phyloP scores from a whole-genome alignment of 2,329 filamentous ascomycete species.

The Nannizzia gypsea region DNA sequence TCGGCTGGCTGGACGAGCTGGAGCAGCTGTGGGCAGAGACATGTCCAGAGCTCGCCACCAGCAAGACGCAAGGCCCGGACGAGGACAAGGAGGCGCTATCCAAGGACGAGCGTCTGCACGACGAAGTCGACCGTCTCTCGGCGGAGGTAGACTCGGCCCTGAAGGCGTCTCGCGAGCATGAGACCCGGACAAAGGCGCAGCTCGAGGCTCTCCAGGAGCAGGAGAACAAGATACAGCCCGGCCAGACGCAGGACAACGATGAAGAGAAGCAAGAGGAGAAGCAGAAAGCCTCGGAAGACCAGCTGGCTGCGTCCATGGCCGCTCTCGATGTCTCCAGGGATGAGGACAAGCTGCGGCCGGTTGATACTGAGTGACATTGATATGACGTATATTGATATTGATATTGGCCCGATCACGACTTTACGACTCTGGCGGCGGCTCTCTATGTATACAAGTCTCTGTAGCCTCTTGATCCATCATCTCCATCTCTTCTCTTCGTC shows the following conservation, averaged over 20 bases:
- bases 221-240: not conserved
- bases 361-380: not conserved
- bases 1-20: conserved; percentile 79
- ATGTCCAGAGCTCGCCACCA: conserved; percentile 42
- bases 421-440: not conserved
- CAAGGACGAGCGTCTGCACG: conserved; percentile 45
- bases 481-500: not conserved
- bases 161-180: conserved; percentile 36
- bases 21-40: conserved; percentile 61
- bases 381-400: not conserved
- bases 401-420: not conserved
- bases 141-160: conserved; percentile 47
- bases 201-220: conserved; percentile 15
- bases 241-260: too few species aligned
- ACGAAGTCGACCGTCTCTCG: conserved; percentile 48
- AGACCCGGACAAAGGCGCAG: conserved; percentile 28
- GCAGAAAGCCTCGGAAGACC: not conserved
- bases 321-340: not conserved
- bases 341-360: not conserved
- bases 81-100: conserved; percentile 29
- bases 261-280: too few species aligned
- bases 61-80: conserved; percentile 25
- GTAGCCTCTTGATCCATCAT: not conserved
- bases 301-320: not conserved
- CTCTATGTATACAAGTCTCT: not conserved